phyloP scores from a whole-genome alignment of 495 filamentous ascomycete species.

The Aspergillus coremiiformis region DNA sequence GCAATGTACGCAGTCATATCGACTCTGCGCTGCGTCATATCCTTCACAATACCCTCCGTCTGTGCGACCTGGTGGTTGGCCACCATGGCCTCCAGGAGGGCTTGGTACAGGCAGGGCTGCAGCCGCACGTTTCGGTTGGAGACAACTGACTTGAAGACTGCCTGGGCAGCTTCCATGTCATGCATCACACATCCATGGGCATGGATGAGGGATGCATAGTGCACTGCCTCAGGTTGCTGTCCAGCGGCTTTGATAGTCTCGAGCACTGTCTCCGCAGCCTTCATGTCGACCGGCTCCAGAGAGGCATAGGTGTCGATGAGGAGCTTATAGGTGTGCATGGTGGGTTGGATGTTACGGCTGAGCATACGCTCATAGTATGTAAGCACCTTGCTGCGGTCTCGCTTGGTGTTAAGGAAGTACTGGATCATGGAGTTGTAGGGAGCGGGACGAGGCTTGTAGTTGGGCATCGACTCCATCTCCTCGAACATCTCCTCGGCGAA shows the following conservation, averaged over 20 bases:
- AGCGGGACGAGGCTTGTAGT: conserved; percentile 94
- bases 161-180: conserved; percentile 75
- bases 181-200: conserved; percentile 92
- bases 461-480: conserved; percentile 98
- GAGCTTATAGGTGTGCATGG: conserved; percentile 94
- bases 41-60: conserved; percentile 61
- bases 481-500: conserved; percentile 97
- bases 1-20: conserved; percentile 96
- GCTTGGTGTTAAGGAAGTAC: conserved; percentile 96
- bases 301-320: conserved; percentile 94
- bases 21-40: conserved; percentile 65
- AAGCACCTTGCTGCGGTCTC: conserved; percentile 89
- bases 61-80: conserved; percentile 80
- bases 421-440: conserved; percentile 99
- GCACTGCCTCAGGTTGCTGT: conserved; percentile 76
- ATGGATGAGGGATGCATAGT: conserved; percentile 92
- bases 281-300: conserved; percentile 85
- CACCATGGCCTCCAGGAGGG: conserved; percentile 91
- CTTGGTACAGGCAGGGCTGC: conserved; percentile 87
- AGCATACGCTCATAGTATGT: conserved; percentile 94
- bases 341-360: conserved; percentile 77
- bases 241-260: conserved; percentile 68
- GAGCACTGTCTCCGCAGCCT: conserved; percentile 78
- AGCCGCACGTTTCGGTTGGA: conserved; percentile 54
- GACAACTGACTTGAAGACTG: conserved; percentile 73